Percentiles rank a stretch among this genome's conserved stretches.
These are phyloP conservation scores for Annulohypoxylon maeteangense DNA, from an alignment of 495 filamentous ascomycete genomes.

Conservation along the genomic window DNA sequence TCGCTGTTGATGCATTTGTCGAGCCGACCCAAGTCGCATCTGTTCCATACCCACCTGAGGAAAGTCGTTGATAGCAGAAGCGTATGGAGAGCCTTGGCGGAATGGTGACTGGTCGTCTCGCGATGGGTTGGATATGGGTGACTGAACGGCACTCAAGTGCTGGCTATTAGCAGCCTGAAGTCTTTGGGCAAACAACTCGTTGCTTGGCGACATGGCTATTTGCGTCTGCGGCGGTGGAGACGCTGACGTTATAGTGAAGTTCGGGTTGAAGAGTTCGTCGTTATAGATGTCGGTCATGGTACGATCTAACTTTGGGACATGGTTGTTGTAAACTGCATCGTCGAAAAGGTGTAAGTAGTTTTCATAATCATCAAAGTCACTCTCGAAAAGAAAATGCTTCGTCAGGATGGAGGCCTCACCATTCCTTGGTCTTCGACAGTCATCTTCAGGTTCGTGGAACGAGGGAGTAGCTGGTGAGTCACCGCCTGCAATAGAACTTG, in stretches of 20 bases:
- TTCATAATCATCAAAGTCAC: slow-evolving; percentile 62
- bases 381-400: slow-evolving; percentile 58
- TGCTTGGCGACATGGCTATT: slow-evolving; percentile 64
- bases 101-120: slow-evolving; percentile 83
- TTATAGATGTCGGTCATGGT: slow-evolving; percentile 86
- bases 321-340: slow-evolving; percentile 62
- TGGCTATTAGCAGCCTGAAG: slow-evolving; percentile 81
- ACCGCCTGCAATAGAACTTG: slow-evolving; percentile 59
- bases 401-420: slow-evolving; percentile 55
- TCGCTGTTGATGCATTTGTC: slow-evolving; percentile 67
- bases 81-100: slow-evolving; percentile 76
- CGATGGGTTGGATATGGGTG: slow-evolving; percentile 59
- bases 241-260: slow-evolving; percentile 65
- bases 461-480: slow-evolving; percentile 67
- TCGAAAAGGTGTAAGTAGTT: slow-evolving; percentile 53
- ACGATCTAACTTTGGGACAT: slow-evolving; percentile 81
- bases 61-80: slow-evolving; percentile 60
- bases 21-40: slow-evolving; percentile 64
- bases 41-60: slow-evolving; percentile 49
- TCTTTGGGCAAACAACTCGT: slow-evolving; percentile 76
- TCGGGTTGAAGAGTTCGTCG: slow-evolving; percentile 86
- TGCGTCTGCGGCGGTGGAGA: slow-evolving; percentile 56
- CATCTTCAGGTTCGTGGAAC: slow-evolving; percentile 57
- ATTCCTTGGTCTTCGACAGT: slow-evolving; percentile 56
- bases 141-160: slow-evolving; percentile 69